A percentile compares a stretch with the other conserved stretches of the same genome.
Evolutionary conservation across 1,139 yeast genomes (phyloP).

Genomic region (Blastobotrys persicus): DNA sequence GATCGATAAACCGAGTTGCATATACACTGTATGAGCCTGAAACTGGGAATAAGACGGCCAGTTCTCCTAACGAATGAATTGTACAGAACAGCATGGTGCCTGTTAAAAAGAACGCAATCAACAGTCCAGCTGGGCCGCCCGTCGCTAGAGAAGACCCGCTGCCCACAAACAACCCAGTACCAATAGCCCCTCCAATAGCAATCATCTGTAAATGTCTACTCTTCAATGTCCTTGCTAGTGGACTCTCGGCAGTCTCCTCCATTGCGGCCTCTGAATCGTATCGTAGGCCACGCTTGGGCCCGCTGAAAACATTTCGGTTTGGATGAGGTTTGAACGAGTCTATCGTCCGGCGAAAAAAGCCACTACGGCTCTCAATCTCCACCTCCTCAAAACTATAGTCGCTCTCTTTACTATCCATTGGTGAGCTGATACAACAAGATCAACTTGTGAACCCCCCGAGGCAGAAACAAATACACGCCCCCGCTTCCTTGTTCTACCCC

Average conservation of each 20-base stretch:
- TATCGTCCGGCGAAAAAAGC: conserved; percentile 19
- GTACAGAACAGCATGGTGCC: conserved; percentile 50
- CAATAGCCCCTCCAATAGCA: conserved; percentile 86
- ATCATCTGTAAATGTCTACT: conserved; percentile 76
- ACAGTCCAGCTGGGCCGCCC: conserved; percentile 68
- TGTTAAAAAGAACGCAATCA: conserved; percentile 63
- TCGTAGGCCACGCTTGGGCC: conserved; percentile 27
- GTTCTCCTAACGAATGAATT: conserved; percentile 60
- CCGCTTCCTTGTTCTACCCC: background rate
- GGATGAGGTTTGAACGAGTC: conserved; percentile 33
- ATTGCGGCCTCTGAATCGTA: conserved; percentile 29
- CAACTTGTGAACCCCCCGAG: background rate
- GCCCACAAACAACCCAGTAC: conserved; percentile 71
- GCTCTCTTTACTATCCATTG: background rate
- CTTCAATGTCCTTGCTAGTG: conserved; percentile 48
- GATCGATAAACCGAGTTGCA: conserved; percentile 56
- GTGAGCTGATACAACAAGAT: background rate
- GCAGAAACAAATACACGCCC: background rate
- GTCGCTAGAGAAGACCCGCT: conserved; percentile 53
- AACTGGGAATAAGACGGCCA: conserved; percentile 60
- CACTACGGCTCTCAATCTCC: conserved; percentile 20
- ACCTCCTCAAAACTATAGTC: conserved; percentile 1
- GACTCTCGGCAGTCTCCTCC: conserved; percentile 37
- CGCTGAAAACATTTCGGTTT: conserved; percentile 24
- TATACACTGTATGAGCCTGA: conserved; percentile 66